A percentile compares a stretch with the other conserved stretches of the same genome.
Conservation (phyloP, 1,284 basidiomycete genomes). For the Gymnopus androsaceus region DNA sequence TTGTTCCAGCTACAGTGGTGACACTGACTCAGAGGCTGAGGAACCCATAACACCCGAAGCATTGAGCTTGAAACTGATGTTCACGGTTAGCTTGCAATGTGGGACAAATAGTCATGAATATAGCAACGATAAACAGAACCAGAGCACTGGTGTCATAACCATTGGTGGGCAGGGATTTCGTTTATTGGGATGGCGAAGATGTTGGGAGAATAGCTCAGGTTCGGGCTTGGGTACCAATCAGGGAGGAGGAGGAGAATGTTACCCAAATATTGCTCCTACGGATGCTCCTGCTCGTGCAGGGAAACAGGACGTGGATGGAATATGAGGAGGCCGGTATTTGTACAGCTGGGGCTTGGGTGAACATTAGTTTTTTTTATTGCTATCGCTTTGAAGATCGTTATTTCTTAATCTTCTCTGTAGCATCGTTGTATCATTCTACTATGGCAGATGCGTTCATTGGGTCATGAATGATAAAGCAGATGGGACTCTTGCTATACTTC, state of each 20-base stretch:
- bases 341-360: conserved; percentile 58
- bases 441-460: no score
- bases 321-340: conserved; percentile 38
- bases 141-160: conserved; percentile 49
- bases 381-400: background rate
- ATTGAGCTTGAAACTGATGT: conserved; percentile 35
- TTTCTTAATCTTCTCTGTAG: conserved; percentile 29
- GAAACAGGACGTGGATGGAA: no score
- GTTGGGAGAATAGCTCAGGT: background rate
- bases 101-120: conserved; percentile 33
- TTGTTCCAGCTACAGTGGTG: no score
- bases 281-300: conserved; percentile 11
- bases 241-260: conserved; percentile 6
- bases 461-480: no score
- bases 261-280: conserved; percentile 14
- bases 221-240: background rate
- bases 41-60: background rate
- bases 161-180: conserved; percentile 41
- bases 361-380: conserved; percentile 30
- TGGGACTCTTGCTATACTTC: no score
- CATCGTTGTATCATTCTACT: conserved; percentile 59
- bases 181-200: conserved; percentile 2
- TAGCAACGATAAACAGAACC: conserved; percentile 41
- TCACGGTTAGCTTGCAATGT: conserved; percentile 50
- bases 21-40: background rate